Evolutionary conservation across 2,329 filamentous ascomycete genomes (phyloP).

Genomic region (Paramyrothecium roridum): DNA sequence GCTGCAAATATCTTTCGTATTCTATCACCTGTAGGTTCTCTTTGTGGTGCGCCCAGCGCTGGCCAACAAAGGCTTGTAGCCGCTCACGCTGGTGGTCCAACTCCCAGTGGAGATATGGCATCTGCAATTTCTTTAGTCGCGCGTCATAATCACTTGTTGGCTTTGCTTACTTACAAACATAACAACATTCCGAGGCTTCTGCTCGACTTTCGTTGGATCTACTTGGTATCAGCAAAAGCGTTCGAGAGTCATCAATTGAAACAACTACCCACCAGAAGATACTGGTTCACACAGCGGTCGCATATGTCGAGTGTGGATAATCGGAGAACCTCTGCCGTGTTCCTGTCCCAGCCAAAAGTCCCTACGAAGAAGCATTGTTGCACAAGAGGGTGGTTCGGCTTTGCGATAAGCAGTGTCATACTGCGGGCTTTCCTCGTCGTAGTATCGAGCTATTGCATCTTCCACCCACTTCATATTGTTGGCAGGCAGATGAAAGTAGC

Average conservation of each 20-base stretch:
- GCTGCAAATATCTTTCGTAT: neutral
- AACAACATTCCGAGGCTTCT: conserved; percentile 1
- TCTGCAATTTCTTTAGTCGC: neutral
- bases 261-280: conserved; percentile 1
- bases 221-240: neutral
- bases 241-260: neutral
- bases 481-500: conserved; percentile 1
- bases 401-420: conserved; percentile 1
- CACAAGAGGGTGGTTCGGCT: neutral
- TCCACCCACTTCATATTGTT: conserved; percentile 3
- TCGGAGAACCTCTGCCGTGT: conserved; percentile 2
- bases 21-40: neutral
- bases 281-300: conserved; percentile 2
- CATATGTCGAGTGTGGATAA: conserved; percentile 3
- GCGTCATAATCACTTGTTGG: neutral
- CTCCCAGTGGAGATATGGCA: conserved; percentile 4
- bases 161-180: neutral
- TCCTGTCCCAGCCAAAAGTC: conserved; percentile 5
- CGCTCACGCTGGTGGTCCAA: conserved; percentile 1
- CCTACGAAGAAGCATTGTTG: neutral
- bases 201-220: neutral
- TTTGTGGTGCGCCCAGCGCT: neutral
- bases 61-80: neutral
- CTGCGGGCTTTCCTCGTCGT: conserved; percentile 1
- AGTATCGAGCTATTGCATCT: conserved; percentile 4